Evolutionary conservation across 2,329 filamentous ascomycete species (phyloP).

Genomic region (Neonectria faginata): DNA sequence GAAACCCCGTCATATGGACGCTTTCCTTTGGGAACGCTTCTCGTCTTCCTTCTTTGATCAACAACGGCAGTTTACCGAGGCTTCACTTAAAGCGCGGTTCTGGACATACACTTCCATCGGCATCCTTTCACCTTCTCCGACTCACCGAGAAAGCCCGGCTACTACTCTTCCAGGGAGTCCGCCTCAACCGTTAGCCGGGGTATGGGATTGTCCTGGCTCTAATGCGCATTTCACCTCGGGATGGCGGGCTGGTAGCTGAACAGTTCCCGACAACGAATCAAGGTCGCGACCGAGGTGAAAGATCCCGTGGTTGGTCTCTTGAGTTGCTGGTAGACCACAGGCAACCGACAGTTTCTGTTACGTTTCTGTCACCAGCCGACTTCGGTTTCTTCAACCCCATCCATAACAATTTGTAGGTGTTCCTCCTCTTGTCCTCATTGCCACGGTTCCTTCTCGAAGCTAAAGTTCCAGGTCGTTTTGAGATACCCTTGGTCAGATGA

Average conservation of each 20-base stretch:
- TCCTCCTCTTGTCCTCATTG: conserved; percentile 4
- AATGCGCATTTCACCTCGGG: background rate
- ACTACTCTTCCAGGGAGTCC: background rate
- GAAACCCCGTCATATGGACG: conserved; percentile 21
- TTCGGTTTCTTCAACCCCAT: background rate
- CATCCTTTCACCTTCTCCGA: conserved; percentile 16
- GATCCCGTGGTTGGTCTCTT: background rate
- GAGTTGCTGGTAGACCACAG: background rate
- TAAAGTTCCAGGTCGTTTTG: conserved; percentile 49
- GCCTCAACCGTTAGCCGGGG: background rate
- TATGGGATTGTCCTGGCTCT: background rate
- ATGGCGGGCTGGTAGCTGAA: background rate
- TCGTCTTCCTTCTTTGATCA: conserved; percentile 16
- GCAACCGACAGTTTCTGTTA: background rate
- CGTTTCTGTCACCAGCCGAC: background rate
- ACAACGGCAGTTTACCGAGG: conserved; percentile 21
- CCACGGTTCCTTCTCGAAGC: conserved; percentile 43
- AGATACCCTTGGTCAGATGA: conserved; percentile 43
- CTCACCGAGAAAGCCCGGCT: conserved; percentile 19
- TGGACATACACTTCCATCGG: conserved; percentile 27
- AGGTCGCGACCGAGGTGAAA: background rate
- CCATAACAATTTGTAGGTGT: background rate
- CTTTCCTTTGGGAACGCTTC: conserved; percentile 20
- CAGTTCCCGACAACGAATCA: background rate
- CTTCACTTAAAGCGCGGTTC: conserved; percentile 3